Evolutionary conservation across 2,329 filamentous ascomycete species (phyloP), one percentile per base, ranked within the genome.

Genomic region (Botrytis fragariae): DNA sequence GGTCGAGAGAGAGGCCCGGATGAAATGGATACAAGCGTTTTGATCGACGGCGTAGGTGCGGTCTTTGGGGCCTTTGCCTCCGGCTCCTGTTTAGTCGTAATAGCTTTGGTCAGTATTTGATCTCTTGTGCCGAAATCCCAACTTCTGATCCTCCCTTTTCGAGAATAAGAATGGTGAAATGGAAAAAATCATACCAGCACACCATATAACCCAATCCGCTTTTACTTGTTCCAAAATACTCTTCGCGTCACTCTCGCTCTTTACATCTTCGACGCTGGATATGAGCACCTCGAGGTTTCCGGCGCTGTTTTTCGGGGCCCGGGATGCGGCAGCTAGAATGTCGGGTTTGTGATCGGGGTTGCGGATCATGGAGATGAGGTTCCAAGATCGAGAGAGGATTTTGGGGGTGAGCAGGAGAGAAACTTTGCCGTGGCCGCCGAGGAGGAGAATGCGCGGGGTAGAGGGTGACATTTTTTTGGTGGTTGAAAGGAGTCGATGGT

Each of bases 371-470:
- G 91, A 93, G 74, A 92, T 94, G 71, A 97, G 91, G 76, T 88
- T 89, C 91, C 93, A 95, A 48, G 88, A 89, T 76, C 90, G 89
- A 69, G 89, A 86, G 60, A 96, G 88, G 12, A 97, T 89, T 74
- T 95, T 86, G 1, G 92, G 92, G 14, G 93, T 96, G 57, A 96
- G 87, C 61, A 91, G 84, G 74, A 93, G 89, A 77, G 93, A 88
- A 74, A 96, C 83, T 81, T 94, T 93, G 83, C 93, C 93, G 84
- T 95, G 93, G 79, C 93, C 93, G 79, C 93, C 93, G 75, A 96
- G 88, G 77, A 96, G 78, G 51, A 79, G 77, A n/a, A 78, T 74
- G 9, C 74, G 75, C 60, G 75, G 74, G 62, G 75, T 72, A 68
- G 64, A 25, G 60, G 20, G 60, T 42, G 60, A 54, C 48, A 54